phyloP scores from a whole-genome alignment of 352 stramenopile genomes.

The Globisporangium cylindrosporum region DNA sequence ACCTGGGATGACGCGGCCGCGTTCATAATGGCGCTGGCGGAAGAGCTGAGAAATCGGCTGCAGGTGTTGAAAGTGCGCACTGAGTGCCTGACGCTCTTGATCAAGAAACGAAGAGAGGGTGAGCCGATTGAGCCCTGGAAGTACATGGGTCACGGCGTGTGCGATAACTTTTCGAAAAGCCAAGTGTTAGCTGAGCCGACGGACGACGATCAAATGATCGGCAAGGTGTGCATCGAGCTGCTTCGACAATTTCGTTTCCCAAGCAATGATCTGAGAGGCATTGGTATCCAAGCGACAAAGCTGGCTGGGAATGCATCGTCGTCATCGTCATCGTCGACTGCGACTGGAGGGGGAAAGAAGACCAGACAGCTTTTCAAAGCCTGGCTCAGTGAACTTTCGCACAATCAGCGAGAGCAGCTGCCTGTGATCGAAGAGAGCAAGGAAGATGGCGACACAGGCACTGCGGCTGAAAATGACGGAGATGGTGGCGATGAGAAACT shows the following conservation, averaged over 20 bases:
- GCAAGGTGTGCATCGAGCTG: constrained; percentile 48
- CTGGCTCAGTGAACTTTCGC: constrained; percentile 42
- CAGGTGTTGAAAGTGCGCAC: constrained; percentile 51
- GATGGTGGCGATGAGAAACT: background rate
- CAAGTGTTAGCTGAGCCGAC: constrained; percentile 56
- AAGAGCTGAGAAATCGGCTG: constrained; percentile 71
- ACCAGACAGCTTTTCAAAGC: constrained; percentile 43
- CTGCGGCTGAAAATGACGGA: background rate
- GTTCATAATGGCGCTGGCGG: constrained; percentile 78
- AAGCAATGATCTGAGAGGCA: constrained; percentile 58
- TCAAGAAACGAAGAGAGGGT: constrained; percentile 78
- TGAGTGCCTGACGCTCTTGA: constrained; percentile 72
- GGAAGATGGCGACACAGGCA: background rate
- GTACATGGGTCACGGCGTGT: constrained; percentile 85
- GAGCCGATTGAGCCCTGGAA: constrained; percentile 76
- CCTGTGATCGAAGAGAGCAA: constrained; percentile 1
- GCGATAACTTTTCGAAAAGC: constrained; percentile 84
- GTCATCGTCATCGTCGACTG: background rate
- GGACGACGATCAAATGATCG: constrained; percentile 51
- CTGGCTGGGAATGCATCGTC: constrained; percentile 24
- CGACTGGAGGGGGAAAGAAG: constrained; percentile 10
- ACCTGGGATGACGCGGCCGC: constrained; percentile 63
- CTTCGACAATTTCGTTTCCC: constrained; percentile 61
- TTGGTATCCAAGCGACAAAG: constrained; percentile 79
- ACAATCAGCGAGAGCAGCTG: background rate